phyloP scores from a whole-genome alignment of 73 alveolate genomes.

The Paramecium primaurelia region DNA sequence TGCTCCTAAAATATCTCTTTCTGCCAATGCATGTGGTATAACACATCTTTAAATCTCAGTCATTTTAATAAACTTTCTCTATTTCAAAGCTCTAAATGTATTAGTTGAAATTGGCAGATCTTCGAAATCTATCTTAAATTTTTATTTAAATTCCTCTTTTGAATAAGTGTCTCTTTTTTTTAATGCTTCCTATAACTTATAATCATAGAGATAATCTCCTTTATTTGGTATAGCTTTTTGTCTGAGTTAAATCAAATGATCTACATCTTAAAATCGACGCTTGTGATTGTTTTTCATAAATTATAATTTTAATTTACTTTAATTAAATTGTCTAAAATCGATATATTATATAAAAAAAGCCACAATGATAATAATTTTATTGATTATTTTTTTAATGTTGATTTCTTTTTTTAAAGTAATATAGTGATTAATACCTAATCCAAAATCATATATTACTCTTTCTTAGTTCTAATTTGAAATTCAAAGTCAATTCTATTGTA shows the following conservation, averaged over 20 bases:
- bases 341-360: neutral
- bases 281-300: neutral
- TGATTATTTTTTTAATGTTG: no score
- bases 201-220: slow-evolving; percentile 57
- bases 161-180: slow-evolving; percentile 34
- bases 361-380: neutral
- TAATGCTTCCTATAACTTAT: slow-evolving; percentile 49
- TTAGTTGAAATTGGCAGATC: slow-evolving; percentile 80
- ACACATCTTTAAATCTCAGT: slow-evolving; percentile 75
- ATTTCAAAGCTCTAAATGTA: slow-evolving; percentile 29
- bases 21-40: slow-evolving; percentile 89
- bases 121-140: slow-evolving; percentile 74
- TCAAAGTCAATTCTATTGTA: no score
- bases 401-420: no score
- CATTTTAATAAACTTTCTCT: neutral
- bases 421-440: no score
- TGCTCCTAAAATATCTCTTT: slow-evolving; percentile 87
- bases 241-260: neutral
- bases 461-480: no score
- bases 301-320: neutral
- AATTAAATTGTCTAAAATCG: neutral
- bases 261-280: slow-evolving; percentile 23
- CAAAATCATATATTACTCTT: no score
- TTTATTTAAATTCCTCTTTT: slow-evolving; percentile 49
- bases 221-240: neutral